Evolutionary conservation across 2,329 filamentous ascomycete genomes (phyloP).

Genomic region (Coniochaeta prunicola): DNA sequence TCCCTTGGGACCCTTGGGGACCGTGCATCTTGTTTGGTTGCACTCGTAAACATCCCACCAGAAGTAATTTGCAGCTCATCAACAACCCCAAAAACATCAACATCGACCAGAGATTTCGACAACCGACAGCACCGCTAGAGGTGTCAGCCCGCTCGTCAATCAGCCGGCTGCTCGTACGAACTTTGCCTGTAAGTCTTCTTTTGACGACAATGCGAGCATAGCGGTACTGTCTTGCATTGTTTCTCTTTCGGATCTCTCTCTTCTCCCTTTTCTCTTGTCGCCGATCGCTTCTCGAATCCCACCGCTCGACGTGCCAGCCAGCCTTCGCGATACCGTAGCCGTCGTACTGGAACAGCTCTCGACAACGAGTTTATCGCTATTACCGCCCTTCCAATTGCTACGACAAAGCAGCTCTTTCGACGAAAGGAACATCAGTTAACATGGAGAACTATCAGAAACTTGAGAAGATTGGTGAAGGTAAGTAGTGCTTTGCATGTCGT

Average conservation of each 20-base stretch:
- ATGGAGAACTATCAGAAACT: slow-evolving; percentile 95
- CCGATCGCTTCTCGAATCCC: neutral
- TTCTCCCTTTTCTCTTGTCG: neutral
- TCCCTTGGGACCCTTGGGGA: neutral
- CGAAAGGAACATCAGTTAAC: slow-evolving; percentile 1
- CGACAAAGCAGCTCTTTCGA: neutral
- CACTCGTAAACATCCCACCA: neutral
- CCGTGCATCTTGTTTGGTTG: neutral
- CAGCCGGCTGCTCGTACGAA: neutral
- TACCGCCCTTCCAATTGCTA: neutral
- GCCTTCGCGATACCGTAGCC: neutral
- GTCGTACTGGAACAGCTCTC: neutral
- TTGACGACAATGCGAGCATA: neutral
- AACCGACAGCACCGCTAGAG: neutral
- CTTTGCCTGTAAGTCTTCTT: neutral
- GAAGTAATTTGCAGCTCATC: neutral
- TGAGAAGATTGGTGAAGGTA: slow-evolving; percentile 88
- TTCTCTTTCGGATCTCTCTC: neutral
- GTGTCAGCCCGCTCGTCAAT: neutral
- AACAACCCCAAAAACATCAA: neutral
- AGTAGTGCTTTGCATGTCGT: slow-evolving; percentile 15
- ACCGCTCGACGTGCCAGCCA: neutral
- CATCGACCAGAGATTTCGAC: neutral
- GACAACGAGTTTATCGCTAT: neutral
- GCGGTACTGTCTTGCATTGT: neutral